phyloP scores from a whole-genome alignment of 805 yeast genomes.

The Lachancea quebecensis region DNA sequence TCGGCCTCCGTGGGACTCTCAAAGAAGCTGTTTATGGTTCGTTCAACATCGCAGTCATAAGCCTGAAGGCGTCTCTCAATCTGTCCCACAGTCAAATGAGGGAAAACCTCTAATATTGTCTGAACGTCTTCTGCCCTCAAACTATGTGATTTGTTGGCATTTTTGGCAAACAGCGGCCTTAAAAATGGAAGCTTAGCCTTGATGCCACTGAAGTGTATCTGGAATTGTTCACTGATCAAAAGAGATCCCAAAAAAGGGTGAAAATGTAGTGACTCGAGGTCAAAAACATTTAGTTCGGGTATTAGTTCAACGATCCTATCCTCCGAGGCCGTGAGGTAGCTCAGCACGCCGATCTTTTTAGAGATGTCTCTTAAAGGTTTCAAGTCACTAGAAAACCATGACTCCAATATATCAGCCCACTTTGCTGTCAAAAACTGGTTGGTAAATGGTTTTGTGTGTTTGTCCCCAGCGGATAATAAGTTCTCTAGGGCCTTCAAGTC shows the following conservation, averaged over 20 bases:
- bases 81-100: constrained; percentile 45
- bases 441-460: constrained; percentile 35
- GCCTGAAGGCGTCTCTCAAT: constrained; percentile 43
- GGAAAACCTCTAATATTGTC: constrained; percentile 55
- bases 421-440: constrained; percentile 45
- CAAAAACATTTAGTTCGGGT: constrained; percentile 40
- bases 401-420: constrained; percentile 59
- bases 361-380: constrained; percentile 41
- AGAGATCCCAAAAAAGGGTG: constrained; percentile 53
- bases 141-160: constrained; percentile 6
- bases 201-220: constrained; percentile 45
- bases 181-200: constrained; percentile 40
- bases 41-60: constrained; percentile 47
- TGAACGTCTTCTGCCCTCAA: constrained; percentile 34
- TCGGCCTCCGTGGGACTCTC: constrained; percentile 50
- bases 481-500: constrained; percentile 42
- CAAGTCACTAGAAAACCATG: constrained; percentile 48
- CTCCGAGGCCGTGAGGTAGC: constrained; percentile 43
- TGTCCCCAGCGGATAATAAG: constrained; percentile 32
- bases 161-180: constrained; percentile 5
- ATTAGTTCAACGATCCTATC: constrained; percentile 38
- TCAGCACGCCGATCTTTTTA: constrained; percentile 45
- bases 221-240: constrained; percentile 42
- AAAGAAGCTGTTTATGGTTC: constrained; percentile 49
- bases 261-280: constrained; percentile 36